Evolutionary conservation across 1,284 basidiomycete genomes (phyloP).

Genomic region (Tremellales sp.): DNA sequence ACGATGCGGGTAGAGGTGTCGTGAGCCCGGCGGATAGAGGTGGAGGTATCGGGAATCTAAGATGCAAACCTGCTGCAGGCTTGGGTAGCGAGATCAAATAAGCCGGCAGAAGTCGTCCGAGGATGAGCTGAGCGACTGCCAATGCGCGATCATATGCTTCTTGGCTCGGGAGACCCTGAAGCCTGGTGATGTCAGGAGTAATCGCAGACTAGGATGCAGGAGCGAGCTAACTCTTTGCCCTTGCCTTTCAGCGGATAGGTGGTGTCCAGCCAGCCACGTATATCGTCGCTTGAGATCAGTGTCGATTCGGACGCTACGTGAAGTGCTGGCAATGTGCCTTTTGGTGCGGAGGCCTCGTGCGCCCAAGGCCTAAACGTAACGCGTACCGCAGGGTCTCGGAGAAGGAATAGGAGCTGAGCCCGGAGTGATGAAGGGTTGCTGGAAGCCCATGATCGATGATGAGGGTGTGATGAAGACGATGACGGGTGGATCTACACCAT

Average conservation of each 20-base stretch:
- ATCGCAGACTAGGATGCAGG: not conserved
- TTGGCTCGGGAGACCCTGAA: slow-evolving; percentile 35
- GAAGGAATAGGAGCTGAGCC: slow-evolving; percentile 40
- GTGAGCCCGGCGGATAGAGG: slow-evolving; percentile 34
- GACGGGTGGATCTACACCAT: slow-evolving; percentile 23
- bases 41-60: slow-evolving; percentile 29
- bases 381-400: slow-evolving; percentile 21
- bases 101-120: slow-evolving; percentile 29
- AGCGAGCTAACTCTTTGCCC: slow-evolving; percentile 21
- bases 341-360: slow-evolving; percentile 32
- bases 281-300: slow-evolving; percentile 28
- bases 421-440: slow-evolving; percentile 30
- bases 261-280: slow-evolving; percentile 36
- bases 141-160: slow-evolving; percentile 36
- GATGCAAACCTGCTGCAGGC: slow-evolving; percentile 5
- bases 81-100: slow-evolving; percentile 18
- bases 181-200: slow-evolving; percentile 8
- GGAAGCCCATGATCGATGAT: slow-evolving; percentile 33
- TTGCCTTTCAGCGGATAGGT: slow-evolving; percentile 27
- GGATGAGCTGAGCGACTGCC: slow-evolving; percentile 33
- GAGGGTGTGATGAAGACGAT: slow-evolving; percentile 11
- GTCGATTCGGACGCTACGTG: slow-evolving; percentile 28
- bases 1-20: slow-evolving; percentile 37
- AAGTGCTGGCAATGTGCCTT: slow-evolving; percentile 28
- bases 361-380: slow-evolving; percentile 34